Conservation (phyloP, 2,329 filamentous ascomycete genomes). For the Lomentospora prolificans region DNA sequence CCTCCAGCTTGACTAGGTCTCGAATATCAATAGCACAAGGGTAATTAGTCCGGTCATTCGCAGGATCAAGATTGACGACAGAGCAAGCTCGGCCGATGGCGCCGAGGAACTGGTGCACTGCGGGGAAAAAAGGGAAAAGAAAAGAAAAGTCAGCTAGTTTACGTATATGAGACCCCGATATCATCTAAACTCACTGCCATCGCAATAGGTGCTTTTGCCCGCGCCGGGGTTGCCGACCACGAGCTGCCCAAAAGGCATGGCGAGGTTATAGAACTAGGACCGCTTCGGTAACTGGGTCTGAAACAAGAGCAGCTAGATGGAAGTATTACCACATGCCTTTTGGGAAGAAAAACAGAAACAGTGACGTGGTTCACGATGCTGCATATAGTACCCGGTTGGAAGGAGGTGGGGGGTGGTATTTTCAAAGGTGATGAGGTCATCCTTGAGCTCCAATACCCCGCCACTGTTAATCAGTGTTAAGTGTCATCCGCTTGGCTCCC, state of each 20-base stretch:
- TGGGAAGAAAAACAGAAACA: neutral
- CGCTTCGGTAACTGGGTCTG: neutral
- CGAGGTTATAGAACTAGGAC: neutral
- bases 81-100: slow-evolving; percentile 93
- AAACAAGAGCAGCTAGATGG: neutral
- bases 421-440: neutral
- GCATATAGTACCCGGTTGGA: neutral
- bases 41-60: slow-evolving; percentile 88
- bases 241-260: slow-evolving; percentile 62
- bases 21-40: slow-evolving; percentile 85
- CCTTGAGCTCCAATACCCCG: neutral
- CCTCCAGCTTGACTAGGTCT: slow-evolving; percentile 78
- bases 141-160: slow-evolving; percentile 1
- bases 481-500: neutral
- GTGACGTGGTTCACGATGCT: neutral
- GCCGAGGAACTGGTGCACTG: slow-evolving; percentile 93
- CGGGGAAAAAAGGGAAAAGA: too few species aligned
- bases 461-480: neutral
- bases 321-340: neutral
- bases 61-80: slow-evolving; percentile 91
- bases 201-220: slow-evolving; percentile 96
- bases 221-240: slow-evolving; percentile 90
- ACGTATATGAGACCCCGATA: too few species aligned
- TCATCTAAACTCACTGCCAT: slow-evolving; percentile 65
- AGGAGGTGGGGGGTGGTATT: neutral